Conservation (phyloP, 164 flowering plant species). For the Malania oleifera region DNA sequence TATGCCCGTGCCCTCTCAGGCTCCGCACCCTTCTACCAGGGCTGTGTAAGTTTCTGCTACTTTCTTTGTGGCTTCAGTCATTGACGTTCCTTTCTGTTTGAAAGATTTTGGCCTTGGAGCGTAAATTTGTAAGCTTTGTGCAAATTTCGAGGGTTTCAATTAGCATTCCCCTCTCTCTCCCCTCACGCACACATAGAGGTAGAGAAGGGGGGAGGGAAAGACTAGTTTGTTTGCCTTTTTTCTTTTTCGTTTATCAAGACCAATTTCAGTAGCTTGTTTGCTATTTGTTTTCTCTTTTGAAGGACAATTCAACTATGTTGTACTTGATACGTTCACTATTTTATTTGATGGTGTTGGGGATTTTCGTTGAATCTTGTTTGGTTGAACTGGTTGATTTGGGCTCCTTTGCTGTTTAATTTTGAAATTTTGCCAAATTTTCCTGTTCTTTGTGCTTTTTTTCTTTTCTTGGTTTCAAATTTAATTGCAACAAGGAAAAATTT, state of each 20-base stretch:
- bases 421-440: not conserved
- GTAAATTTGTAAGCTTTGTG: not conserved
- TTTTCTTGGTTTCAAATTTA: not conserved
- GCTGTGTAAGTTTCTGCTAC: conserved; percentile 28
- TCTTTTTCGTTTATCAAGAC: not conserved
- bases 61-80: not conserved
- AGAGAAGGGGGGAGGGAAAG: too few species aligned
- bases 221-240: too few species aligned
- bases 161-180: not conserved
- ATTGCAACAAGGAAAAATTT: not conserved
- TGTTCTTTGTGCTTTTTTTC: not conserved
- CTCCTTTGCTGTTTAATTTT: not conserved
- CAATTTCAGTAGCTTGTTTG: not conserved
- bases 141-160: conserved; percentile 1
- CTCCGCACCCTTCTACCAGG: conserved; percentile 29
- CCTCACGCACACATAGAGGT: not conserved
- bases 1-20: conserved; percentile 19
- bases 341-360: too few species aligned
- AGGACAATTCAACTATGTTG: not conserved
- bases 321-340: not conserved
- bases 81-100: not conserved
- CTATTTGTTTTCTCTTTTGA: not conserved
- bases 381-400: not conserved
- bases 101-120: not conserved
- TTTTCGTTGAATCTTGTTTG: too few species aligned